Percentiles rank a stretch among this genome's conserved stretches.
These are phyloP conservation scores for Oryza australiensis DNA, from an alignment of 176 grass and related monocot genomes.

Conservation along the genomic window DNA sequence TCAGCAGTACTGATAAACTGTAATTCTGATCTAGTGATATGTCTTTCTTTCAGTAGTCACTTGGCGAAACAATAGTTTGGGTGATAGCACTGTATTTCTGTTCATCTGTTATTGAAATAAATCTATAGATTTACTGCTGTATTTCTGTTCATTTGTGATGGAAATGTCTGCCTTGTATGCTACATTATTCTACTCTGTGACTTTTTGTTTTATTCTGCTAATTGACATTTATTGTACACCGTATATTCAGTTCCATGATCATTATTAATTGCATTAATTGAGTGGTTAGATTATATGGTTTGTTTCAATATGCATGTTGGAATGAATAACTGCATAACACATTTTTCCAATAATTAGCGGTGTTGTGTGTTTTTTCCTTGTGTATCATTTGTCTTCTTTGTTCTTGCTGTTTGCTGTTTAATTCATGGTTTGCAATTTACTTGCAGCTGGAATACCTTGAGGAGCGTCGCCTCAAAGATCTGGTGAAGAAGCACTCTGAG, in stretches of 20 bases:
- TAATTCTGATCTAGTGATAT: neutral
- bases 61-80: no score
- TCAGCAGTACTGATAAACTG: neutral
- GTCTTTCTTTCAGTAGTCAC: neutral
- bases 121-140: no score
- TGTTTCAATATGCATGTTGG: neutral
- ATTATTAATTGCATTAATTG: no score
- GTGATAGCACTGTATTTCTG: no score
- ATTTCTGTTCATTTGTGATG: no score
- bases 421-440: neutral
- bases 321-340: neutral
- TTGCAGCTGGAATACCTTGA: constrained; percentile 85
- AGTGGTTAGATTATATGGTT: neutral
- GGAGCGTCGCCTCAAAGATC: constrained; percentile 84
- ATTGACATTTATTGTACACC: neutral
- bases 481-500: constrained; percentile 92
- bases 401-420: neutral
- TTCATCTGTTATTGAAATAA: no score
- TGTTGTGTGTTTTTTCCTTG: no score
- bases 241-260: no score
- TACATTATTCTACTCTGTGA: neutral
- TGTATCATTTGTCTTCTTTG: neutral
- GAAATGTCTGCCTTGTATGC: no score
- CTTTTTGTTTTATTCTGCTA: neutral
- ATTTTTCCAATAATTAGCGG: neutral